Percentiles rank a stretch among this genome's conserved stretches.
phyloP scores from a whole-genome alignment of 2,329 filamentous ascomycete genomes.

The Tolypocladium ophioglossoides region DNA sequence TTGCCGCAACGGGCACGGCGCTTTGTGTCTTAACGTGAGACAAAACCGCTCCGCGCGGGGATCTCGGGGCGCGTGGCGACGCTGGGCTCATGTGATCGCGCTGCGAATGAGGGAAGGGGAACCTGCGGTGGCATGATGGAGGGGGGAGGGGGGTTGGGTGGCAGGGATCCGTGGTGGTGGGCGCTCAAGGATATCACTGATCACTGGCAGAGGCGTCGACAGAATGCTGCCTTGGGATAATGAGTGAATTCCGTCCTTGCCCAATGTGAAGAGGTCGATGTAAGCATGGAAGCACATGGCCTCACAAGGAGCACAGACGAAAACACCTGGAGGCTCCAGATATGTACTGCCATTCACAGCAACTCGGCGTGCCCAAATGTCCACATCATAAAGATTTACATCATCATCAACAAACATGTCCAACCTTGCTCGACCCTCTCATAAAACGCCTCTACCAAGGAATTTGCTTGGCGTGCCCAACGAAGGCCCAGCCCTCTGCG shows the following conservation, averaged over 20 bases:
- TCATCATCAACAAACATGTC: slow-evolving; percentile 8
- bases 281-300: neutral
- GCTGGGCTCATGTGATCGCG: neutral
- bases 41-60: no score
- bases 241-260: neutral
- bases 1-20: neutral
- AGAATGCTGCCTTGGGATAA: neutral
- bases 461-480: slow-evolving; percentile 1
- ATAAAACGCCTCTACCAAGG: slow-evolving; percentile 3
- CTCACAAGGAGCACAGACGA: neutral
- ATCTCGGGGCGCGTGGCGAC: neutral
- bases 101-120: neutral
- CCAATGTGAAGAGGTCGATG: neutral
- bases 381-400: slow-evolving; percentile 16
- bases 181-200: neutral
- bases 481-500: slow-evolving; percentile 1
- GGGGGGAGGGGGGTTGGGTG: neutral
- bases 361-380: slow-evolving; percentile 4
- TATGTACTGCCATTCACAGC: neutral
- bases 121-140: neutral
- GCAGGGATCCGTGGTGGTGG: neutral
- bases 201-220: neutral
- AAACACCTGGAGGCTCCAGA: neutral
- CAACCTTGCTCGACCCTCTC: neutral
- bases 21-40: neutral